Evolutionary conservation across 1,139 yeast genomes (phyloP), one percentile per base, ranked within the genome.

Genomic region (Lodderomyces theae): DNA sequence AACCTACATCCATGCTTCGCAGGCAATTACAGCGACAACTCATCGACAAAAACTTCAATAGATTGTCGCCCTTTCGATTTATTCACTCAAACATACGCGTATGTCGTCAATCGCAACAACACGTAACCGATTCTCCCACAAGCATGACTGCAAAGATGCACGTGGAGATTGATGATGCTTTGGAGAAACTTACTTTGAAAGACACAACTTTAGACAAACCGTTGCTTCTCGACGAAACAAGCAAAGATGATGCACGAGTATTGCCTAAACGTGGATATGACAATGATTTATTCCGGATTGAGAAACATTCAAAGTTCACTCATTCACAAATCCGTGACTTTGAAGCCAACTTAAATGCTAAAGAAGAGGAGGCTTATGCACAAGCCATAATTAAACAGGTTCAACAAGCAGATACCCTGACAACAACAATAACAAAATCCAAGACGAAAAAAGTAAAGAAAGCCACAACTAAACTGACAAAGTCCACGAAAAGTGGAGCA

Each of bases 341-440:
- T 26, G 38, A 35, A 26, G 23, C 19, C 7, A 12, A 28, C 7
- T 19, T 35, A 13, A 16, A 25, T 24, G 17, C n/a, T 4, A 21
- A 35, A 22, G 38, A 35, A 26, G 16, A 35, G 13, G 24, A 16
- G 9, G 24, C 6, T 8, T 35, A 35, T 35, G 38, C 19, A 3
- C 32, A 35, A 15, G 17, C 24, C 5, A 22, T 35, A 16, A 35
- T 25, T 26, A 24, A 32, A 8, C 24, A 35, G 17, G 22, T 35
- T 25, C 24, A 16, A 15, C 23, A 34, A 13, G 9, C 29, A 25
- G 15, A 28, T 19, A 26, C 16, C 22, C 19, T 3, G n/a, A 18
- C 26, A 34, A 23, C 26, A n/a, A 17, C 18, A 3, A 24, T 22
- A 11, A 11, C 37, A n/a, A 17, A 23, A 34, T 11, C 21, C 6